These are phyloP conservation scores for Fusarium sp. DNA, from an alignment of 2,329 filamentous ascomycete genomes.

Conservation along the genomic window DNA sequence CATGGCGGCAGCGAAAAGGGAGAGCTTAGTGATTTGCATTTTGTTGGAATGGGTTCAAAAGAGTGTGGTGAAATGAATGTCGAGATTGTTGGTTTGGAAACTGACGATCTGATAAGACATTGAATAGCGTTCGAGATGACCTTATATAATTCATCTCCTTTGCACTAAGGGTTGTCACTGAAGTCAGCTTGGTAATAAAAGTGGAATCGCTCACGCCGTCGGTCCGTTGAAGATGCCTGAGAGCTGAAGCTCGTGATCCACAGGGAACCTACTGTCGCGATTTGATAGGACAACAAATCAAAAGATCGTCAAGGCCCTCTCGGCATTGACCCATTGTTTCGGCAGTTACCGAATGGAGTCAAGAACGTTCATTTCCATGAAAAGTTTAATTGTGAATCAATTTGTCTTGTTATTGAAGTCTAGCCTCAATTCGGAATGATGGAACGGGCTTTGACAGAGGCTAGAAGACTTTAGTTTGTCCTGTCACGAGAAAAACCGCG, in stretches of 20 bases:
- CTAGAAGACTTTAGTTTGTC: background rate
- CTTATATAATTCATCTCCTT: background rate
- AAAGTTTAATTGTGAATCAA: background rate
- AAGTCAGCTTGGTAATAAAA: background rate
- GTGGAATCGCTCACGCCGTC: background rate
- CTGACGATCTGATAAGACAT: background rate
- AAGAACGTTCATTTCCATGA: background rate
- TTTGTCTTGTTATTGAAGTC: rapidly evolving
- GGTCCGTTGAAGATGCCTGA: background rate
- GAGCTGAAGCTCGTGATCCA: background rate
- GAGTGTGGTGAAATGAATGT: background rate
- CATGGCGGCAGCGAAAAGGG: background rate
- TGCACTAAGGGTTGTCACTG: rapidly evolving
- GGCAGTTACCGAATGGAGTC: background rate
- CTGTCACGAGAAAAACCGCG: background rate
- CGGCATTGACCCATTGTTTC: background rate
- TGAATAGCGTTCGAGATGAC: background rate
- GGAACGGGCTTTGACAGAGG: background rate
- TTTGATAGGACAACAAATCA: background rate
- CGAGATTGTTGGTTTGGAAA: background rate
- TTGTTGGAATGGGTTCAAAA: background rate
- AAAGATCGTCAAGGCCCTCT: background rate
- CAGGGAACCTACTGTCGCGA: background rate
- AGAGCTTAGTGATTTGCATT: background rate
- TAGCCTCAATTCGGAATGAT: background rate